A percentile compares a stretch with the other conserved stretches of the same genome.
Conservation (phyloP, 75 land plant species). For the Cupressus sempervirens region DNA sequence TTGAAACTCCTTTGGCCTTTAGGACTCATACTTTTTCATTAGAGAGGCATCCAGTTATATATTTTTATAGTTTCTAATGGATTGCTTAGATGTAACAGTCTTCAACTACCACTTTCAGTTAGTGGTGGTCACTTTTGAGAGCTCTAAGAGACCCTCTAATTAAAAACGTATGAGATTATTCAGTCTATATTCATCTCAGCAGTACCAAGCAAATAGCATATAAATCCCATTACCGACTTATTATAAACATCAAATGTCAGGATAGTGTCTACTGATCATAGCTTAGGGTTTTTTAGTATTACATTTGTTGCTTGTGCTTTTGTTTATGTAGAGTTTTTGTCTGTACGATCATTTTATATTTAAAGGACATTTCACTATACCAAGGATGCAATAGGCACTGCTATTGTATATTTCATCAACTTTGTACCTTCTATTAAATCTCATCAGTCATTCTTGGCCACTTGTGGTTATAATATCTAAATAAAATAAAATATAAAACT, state of each 20-base stretch:
- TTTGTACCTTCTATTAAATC: neutral
- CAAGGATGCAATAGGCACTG: neutral
- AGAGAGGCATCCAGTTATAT: neutral
- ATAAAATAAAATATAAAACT: neutral
- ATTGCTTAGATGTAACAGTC: neutral
- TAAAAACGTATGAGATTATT: neutral
- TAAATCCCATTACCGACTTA: neutral
- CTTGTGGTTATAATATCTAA: neutral
- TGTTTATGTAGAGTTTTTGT: neutral
- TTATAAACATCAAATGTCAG: neutral
- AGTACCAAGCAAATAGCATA: neutral
- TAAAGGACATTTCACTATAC: neutral
- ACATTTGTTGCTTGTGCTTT: neutral
- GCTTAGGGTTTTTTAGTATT: neutral
- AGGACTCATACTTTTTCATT: neutral
- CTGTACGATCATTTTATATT: neutral
- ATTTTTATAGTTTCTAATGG: neutral
- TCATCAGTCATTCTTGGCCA: neutral
- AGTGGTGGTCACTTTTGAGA: neutral
- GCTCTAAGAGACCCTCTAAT: neutral
- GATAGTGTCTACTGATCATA: neutral
- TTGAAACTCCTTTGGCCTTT: neutral
- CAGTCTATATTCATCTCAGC: neutral
- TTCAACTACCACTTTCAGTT: neutral
- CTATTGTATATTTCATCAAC: neutral